phyloP scores from a whole-genome alignment of 73 alveolate species.

The Symbiodinium pilosum region DNA sequence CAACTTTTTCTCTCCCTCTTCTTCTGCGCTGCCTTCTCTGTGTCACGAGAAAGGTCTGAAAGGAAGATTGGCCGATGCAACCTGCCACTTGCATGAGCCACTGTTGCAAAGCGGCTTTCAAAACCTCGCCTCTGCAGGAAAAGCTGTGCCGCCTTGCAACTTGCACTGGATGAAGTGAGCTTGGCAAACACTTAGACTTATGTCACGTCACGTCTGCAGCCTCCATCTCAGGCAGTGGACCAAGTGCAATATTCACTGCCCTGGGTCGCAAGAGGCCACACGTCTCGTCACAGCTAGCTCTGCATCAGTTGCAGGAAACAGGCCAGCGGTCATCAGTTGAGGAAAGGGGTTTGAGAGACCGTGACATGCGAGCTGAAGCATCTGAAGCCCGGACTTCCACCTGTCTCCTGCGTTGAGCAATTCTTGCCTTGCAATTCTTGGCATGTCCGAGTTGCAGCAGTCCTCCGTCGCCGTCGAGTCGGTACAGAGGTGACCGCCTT shows the following conservation, averaged over 20 bases:
- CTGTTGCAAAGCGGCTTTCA: not conserved
- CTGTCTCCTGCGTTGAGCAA: constrained; percentile 30
- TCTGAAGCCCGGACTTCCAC: constrained; percentile 56
- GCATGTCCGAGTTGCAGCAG: not conserved
- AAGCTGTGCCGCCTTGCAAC: constrained; percentile 93
- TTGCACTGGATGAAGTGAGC: too few species aligned
- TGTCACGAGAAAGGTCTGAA: constrained; percentile 45
- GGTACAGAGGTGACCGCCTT: constrained; percentile 92
- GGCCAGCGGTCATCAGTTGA: too few species aligned
- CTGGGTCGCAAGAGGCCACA: not conserved
- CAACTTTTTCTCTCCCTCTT: too few species aligned
- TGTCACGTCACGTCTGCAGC: not conserved
- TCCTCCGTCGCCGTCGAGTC: constrained; percentile 92
- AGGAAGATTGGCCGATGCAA: constrained; percentile 94
- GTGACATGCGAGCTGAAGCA: too few species aligned
- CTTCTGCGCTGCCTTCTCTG: constrained; percentile 44
- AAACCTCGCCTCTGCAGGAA: constrained; percentile 63
- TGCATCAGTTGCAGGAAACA: too few species aligned
- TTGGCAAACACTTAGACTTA: too few species aligned
- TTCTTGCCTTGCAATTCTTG: not conserved
- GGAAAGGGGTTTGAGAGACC: too few species aligned
- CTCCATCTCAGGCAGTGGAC: constrained; percentile 94
- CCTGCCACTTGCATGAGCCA: not conserved
- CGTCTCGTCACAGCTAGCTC: too few species aligned
- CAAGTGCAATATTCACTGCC: constrained; percentile 85